Evolutionary conservation across 306 rosid genomes (phyloP), one percentile per base, ranked within the genome.

Genomic region (Sophora flavescens): DNA sequence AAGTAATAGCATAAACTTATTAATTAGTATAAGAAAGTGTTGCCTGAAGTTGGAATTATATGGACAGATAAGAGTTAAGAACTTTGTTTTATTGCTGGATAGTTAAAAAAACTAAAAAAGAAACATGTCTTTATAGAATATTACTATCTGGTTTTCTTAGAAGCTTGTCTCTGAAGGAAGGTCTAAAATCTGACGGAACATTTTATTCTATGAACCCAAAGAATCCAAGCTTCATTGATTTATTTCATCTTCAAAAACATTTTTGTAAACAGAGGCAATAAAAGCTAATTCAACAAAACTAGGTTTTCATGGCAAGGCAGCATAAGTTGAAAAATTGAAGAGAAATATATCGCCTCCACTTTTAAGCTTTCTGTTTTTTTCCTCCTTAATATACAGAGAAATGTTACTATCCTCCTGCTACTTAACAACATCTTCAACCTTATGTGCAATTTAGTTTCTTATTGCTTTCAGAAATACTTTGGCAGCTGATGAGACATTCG

Each of bases 181-280:
- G 33, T 70, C 63, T 6, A 30, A 64, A 64, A 60, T 47, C 41
- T 63, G 22, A 44, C 26, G 39, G 39, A 68, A 30, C 15, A 61
- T 53, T 68, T 15, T 48, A 61, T 67, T 78, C 61, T 2, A 74
- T 68, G 26, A 48, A 52, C 36, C 74, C 11, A 16, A 38, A 54
- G 14, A 69, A 62, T 54, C 68, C 26, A 68, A 78, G 70, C 68
- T 42, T 52, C 11, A 59, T 59, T 41, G 36, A 64, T 26, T 63
- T 64, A 15, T 56, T 59, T 14, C 59, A 36, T 72, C 18, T 53
- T 14, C 30, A 52, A 42, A 30, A 50, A 1, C 22, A 45, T 4
- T 71, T 57, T 71, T 22, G 12, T 10, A 68, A 59, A n/a, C 22
- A 36, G 45, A 38, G 53, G 22, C 12, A 44, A 72, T 26, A 12